Evolutionary conservation across 163 green algal genomes (phyloP), one percentile per base, ranked within the genome.

Genomic region (Chlorella variabilis): DNA sequence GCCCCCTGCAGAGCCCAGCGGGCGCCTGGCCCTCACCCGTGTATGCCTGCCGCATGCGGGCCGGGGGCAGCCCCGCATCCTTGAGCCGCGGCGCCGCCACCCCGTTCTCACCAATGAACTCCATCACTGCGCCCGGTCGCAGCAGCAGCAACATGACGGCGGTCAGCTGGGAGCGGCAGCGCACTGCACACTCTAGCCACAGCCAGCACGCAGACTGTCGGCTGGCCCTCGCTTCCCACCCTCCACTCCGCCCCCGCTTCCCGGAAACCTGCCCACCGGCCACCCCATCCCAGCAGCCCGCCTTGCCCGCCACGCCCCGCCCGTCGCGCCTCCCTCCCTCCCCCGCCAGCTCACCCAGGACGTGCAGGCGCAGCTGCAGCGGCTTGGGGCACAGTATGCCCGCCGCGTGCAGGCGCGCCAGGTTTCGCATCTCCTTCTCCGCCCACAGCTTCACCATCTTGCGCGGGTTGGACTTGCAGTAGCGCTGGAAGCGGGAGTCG

Each of bases 391-490:
- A 92, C 54, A 84, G 87, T 76, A 99, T 96, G 75, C 95, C 96
- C 7, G 91, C 92, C 0, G 85, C 75, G 34, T 84, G 68, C 62
- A 97, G 84, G 39, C 94, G 90, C 29, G 87, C 85, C 76, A 99
- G 88, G 90, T 99, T 99, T 56, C 97, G 90, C 91, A 98, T 95
- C 93, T 99, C 97, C 93, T 99, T 99, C 90, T 99, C 97, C 25
- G 97, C 97, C 97, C 97, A 99, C 82, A 96, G 90, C 85, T 98
- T 96, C 21, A 99, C 97, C 97, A 99, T 99, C 90, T 99, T 99
- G 67, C 97, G 90, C 15, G 97, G 97, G 88, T 99, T 99, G 88
- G 89, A 92, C 73, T 95, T 94, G 89, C 93, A 96, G 92, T 98
- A 99, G 75, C 96, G 94, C 18, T 93, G 83, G 87, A 99, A 99